Conservation (phyloP, 1,284 basidiomycete genomes). For the Xerocomus minutiporus region DNA sequence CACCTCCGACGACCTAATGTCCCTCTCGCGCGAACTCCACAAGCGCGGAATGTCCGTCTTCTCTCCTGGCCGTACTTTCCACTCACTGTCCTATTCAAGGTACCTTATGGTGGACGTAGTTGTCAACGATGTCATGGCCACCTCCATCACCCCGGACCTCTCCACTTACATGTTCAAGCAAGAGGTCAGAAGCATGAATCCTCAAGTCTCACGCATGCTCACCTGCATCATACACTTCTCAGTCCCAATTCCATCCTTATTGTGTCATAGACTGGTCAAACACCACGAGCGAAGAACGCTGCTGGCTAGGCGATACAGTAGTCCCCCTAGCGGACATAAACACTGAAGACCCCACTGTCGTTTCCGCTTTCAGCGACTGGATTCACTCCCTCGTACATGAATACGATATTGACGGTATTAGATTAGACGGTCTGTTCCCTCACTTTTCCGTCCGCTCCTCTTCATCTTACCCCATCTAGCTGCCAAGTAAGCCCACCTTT, state of each 20-base stretch:
- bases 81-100: neutral
- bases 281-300: conserved; percentile 61
- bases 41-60: neutral
- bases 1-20: neutral
- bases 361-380: conserved; percentile 53
- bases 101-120: conserved; percentile 31
- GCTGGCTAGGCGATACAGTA: conserved; percentile 68
- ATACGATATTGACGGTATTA: conserved; percentile 53
- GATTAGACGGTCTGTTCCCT: neutral
- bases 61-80: neutral
- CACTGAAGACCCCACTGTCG: conserved; percentile 63
- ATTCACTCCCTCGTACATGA: conserved; percentile 36
- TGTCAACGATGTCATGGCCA: conserved; percentile 68
- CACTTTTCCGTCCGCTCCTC: neutral
- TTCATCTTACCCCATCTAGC: neutral
- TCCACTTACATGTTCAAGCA: conserved; percentile 60
- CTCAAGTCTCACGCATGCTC: conserved; percentile 1
- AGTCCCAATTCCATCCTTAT: conserved; percentile 35
- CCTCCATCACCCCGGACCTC: conserved; percentile 57
- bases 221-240: conserved; percentile 2
- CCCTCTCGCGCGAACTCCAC: neutral
- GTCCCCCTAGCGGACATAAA: conserved; percentile 67
- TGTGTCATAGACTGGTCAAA: conserved; percentile 45
- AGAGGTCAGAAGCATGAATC: conserved; percentile 39
- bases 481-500: neutral